phyloP scores from a whole-genome alignment of 208 protist genomes.

The Leishmania tropica region DNA sequence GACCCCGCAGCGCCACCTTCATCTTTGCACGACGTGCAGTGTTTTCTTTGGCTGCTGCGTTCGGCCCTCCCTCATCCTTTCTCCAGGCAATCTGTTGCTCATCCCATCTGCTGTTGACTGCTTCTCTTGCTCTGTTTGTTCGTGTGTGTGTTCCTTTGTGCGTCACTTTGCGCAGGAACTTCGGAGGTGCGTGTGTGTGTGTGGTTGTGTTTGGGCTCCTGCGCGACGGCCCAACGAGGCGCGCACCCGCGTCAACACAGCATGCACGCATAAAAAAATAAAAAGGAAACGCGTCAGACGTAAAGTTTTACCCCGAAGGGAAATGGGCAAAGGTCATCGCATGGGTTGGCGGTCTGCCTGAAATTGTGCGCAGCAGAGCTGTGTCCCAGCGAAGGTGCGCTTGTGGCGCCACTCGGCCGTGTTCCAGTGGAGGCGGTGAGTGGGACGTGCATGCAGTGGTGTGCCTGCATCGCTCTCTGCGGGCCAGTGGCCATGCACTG shows the following conservation, averaged over 20 bases:
- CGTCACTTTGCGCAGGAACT: neutral
- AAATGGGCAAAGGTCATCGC: neutral
- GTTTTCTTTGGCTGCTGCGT: too few species aligned
- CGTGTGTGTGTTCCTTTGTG: neutral
- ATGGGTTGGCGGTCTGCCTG: neutral
- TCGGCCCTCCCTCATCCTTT: neutral
- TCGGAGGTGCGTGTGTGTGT: neutral
- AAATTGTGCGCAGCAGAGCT: neutral
- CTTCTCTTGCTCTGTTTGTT: neutral
- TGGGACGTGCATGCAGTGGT: neutral
- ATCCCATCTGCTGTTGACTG: conserved; percentile 22
- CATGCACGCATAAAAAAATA: neutral
- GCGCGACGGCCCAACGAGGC: neutral
- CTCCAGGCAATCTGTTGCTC: neutral
- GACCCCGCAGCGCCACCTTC: neutral
- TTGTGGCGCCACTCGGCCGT: neutral
- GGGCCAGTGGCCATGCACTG: neutral
- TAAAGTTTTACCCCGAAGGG: neutral
- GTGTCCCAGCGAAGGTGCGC: neutral
- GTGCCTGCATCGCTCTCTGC: neutral
- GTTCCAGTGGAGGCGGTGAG: neutral
- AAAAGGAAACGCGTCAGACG: neutral
- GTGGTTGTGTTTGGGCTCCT: neutral
- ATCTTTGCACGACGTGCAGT: neutral
- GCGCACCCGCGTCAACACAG: neutral